Evolutionary conservation across 352 stramenopile species (phyloP).

Genomic region (Thraustotheca clavata): DNA sequence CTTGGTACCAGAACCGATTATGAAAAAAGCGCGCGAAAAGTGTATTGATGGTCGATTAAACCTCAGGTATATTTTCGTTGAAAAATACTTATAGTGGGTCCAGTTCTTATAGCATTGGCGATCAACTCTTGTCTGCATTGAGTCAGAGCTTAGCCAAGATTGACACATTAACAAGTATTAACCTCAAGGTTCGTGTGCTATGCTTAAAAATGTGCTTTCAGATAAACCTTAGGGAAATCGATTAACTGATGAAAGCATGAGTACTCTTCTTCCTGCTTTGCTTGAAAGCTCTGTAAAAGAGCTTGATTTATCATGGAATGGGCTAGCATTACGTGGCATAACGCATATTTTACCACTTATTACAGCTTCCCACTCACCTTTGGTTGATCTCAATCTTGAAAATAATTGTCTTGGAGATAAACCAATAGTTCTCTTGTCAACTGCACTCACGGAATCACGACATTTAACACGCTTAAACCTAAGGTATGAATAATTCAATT

Average conservation of each 20-base stretch:
- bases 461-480: conserved; percentile 15
- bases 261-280: neutral
- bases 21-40: neutral
- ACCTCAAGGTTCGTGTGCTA: neutral
- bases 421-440: neutral
- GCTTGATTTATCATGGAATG: conserved; percentile 12
- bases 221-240: conserved; percentile 8
- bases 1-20: conserved; percentile 14
- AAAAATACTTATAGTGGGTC: neutral
- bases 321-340: neutral
- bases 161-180: neutral
- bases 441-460: neutral
- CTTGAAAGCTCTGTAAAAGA: neutral
- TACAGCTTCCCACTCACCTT: neutral
- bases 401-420: conserved; percentile 17
- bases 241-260: conserved; percentile 1
- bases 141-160: conserved; percentile 1
- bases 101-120: conserved; percentile 21
- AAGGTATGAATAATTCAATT: neutral
- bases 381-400: conserved; percentile 18
- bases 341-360: conserved; percentile 2
- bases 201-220: no score
- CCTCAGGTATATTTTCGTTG: neutral
- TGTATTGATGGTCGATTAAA: conserved; percentile 6
- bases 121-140: conserved; percentile 1